phyloP scores from a whole-genome alignment of 2,329 filamentous ascomycete genomes.

The Trichoderma pleuroti region DNA sequence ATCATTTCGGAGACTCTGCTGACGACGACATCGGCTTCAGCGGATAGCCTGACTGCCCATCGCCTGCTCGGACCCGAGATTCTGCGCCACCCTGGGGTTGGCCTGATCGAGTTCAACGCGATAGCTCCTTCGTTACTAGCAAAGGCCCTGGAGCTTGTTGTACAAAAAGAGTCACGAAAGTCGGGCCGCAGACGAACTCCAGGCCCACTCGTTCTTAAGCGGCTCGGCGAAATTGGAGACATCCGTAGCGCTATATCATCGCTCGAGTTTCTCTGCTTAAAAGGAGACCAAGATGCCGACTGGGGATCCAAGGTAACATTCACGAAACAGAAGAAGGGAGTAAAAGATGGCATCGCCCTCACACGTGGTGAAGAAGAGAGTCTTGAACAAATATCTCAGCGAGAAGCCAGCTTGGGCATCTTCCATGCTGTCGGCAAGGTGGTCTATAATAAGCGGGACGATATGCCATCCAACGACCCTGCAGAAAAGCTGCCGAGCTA shows the following conservation, averaged over 20 bases:
- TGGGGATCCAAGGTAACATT: constrained; percentile 74
- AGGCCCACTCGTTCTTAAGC: constrained; percentile 73
- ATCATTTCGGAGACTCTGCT: constrained; percentile 88
- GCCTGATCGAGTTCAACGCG: constrained; percentile 86
- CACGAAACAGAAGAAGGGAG: constrained; percentile 61
- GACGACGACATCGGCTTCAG: constrained; percentile 77
- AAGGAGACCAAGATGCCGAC: constrained; percentile 68
- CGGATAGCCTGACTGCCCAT: constrained; percentile 91
- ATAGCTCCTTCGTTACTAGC: constrained; percentile 81
- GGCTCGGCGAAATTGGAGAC: constrained; percentile 82
- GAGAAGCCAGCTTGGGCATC: constrained; percentile 86
- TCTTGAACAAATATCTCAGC: constrained; percentile 74
- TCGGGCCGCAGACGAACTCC: constrained; percentile 74
- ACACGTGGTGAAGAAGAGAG: constrained; percentile 78
- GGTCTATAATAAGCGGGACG: constrained; percentile 88
- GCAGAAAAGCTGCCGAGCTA: constrained; percentile 58
- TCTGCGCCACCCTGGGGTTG: constrained; percentile 72
- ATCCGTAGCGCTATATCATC: constrained; percentile 89
- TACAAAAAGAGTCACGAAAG: constrained; percentile 79
- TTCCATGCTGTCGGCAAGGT: constrained; percentile 97
- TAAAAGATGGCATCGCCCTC: constrained; percentile 55
- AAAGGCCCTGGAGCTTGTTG: constrained; percentile 77
- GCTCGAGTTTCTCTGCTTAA: constrained; percentile 86
- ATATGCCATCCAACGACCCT: constrained; percentile 42
- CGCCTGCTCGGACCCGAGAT: constrained; percentile 84